A percentile compares a stretch with the other conserved stretches of the same genome.
Evolutionary conservation across 495 filamentous ascomycete genomes (phyloP).

Genomic region (Xylaria castorea): DNA sequence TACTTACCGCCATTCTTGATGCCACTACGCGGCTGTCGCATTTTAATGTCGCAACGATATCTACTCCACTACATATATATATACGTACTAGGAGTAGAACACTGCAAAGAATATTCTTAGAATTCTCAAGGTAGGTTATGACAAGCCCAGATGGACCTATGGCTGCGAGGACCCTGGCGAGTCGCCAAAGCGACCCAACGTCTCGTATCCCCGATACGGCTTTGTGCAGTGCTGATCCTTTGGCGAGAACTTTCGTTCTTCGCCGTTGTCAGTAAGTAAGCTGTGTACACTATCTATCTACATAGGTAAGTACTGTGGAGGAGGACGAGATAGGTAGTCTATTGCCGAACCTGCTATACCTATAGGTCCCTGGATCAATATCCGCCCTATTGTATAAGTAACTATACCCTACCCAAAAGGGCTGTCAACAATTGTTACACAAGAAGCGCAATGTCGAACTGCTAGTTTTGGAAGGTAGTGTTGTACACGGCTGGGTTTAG

Average conservation of each 20-base stretch:
- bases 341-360: background rate
- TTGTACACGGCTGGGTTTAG: background rate
- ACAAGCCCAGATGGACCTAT: background rate
- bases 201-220: conserved; percentile 14
- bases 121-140: background rate
- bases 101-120: conserved; percentile 26
- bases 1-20: background rate
- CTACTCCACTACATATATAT: background rate
- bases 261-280: background rate
- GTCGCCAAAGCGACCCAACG: conserved; percentile 15
- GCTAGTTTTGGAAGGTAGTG: conserved; percentile 14
- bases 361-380: background rate
- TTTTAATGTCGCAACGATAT: conserved; percentile 7
- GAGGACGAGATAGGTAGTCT: conserved; percentile 1
- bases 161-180: background rate
- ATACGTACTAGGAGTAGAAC: conserved; percentile 5
- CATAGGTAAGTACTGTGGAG: too few relatives aligned
- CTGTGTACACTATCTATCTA: background rate
- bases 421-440: background rate
- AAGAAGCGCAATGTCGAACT: background rate
- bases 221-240: background rate
- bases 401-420: background rate
- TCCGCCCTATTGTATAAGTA: background rate
- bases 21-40: background rate
- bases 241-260: background rate